Conservation (phyloP, 306 rosid genomes). For the Astragalus glycyphyllos region DNA sequence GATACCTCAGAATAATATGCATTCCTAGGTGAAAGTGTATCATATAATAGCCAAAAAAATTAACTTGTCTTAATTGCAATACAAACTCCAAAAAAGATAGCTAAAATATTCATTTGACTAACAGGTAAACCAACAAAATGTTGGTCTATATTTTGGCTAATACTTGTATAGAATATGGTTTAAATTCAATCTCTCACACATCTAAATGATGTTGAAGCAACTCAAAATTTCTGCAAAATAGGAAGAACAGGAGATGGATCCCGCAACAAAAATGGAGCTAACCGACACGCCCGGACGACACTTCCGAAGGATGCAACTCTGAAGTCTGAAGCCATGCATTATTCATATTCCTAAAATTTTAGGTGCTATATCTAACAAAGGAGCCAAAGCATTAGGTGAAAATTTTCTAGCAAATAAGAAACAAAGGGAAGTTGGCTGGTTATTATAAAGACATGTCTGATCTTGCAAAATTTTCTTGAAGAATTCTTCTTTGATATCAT, state of each 20-base stretch:
- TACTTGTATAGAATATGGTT: conserved; percentile 43
- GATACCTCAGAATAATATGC: not conserved
- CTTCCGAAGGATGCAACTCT: conserved; percentile 42
- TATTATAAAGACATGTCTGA: conserved; percentile 75
- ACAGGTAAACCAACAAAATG: conserved; percentile 39
- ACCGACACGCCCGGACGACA: conserved; percentile 40
- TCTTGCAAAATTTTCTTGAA: conserved; percentile 66
- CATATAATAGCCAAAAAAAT: conserved; percentile 13
- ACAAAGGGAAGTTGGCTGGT: conserved; percentile 86
- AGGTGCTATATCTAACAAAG: conserved; percentile 73
- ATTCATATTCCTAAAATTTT: conserved; percentile 73
- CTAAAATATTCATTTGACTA: conserved; percentile 42
- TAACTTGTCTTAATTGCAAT: conserved; percentile 26
- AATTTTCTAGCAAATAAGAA: conserved; percentile 94
- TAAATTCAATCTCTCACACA: conserved; percentile 50
- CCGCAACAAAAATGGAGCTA: conserved; percentile 39
- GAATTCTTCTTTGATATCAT: conserved; percentile 78
- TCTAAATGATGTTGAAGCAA: conserved; percentile 44
- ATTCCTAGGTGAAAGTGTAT: conserved; percentile 20
- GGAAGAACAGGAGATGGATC: conserved; percentile 40
- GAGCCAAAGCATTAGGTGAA: conserved; percentile 88
- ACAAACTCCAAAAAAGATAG: conserved; percentile 34
- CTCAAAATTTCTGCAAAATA: conserved; percentile 44
- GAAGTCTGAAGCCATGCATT: conserved; percentile 32
- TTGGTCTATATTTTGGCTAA: conserved; percentile 40